Base-by-base conservation (phyloP, 495 filamentous ascomycete species). In the Penicillium riverlandense region DNA sequence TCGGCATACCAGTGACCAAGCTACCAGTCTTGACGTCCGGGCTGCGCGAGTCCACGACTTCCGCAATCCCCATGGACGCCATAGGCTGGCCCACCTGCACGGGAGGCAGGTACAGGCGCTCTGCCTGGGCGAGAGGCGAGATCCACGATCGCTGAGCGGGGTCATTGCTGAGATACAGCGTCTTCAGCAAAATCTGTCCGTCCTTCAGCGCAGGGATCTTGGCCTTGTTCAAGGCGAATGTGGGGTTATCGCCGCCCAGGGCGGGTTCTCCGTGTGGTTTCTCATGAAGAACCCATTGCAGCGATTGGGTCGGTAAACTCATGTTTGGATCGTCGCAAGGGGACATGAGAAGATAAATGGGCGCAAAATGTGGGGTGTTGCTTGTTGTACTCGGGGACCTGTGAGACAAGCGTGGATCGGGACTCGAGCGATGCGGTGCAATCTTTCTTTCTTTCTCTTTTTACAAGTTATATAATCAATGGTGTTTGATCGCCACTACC, bases 81-180 rank as follows among this genome's bases (percentile, higher is more conserved):
- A 90, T 87, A 2, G 69, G 58, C n/a, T 66, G 70, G 44, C 75
- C 80, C 35, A 77, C 65, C 15, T 66, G 49, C 0, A 86, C 75
- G 1, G 84, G 80, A 0, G 77, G 66, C 6, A 72, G 27, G 60
- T 86, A 88, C 11, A 77, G 74, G 32, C 80, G 63, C 11, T 49
- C 56, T 7, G 62, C 52, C 22, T 63, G 53, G 12, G 63, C 40
- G 52, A 52, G 54, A 65, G 72, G 59, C 41, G 56, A 49, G 44
- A 90, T 74, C 84, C 83, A 86, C 35, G 70, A 70, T 40, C 84
- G 71, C 69, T 85, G 83, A 29, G 81, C 80, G 0, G 84, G 84
- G 58, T 89, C 84, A 45, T 83, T 77, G 37, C 78, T 83, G 43
- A 86, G 49, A 58, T 79, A 84, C 10, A 80, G 63, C 1, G 62